Base-by-base conservation (phyloP, 768 basidiomycete species). In the Phlegmacium glaucopus region DNA sequence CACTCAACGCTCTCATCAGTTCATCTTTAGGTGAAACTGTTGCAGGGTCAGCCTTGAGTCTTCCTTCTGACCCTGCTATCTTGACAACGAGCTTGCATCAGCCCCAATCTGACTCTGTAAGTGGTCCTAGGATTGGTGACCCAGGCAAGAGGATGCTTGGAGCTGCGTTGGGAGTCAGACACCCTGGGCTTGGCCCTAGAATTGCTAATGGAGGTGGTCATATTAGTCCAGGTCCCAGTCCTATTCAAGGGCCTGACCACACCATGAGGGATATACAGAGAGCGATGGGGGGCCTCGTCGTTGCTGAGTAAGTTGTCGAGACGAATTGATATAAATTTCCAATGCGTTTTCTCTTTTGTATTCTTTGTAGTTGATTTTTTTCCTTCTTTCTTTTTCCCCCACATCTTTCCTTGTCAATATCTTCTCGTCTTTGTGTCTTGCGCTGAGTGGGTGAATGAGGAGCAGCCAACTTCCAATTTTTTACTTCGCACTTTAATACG, bases 131-230 rank as follows among this genome's bases (percentile, higher is more conserved):
- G 59, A 90, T 93, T 56, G 90, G 90, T 29, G 88, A 93, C 65
- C 87, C 90, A 27, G 90, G 87, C 34, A 90, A 89, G 71, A 76
- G 90, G 59, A 93, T 93, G 90, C 75, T 93, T 17, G 91, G 89
- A 35, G 85, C 85, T 45, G 90, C 90, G 27, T 72, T 93, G 47
- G 91, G 90, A 38, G 77, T 92, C 50, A 78, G 90, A 67, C 89
- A 90, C 66, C 90, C 90, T 26, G 76, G 77, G 32, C 70, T 90
- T 49, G 78, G 77, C 16, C 81, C 83, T 30, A 78, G 88, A 53
- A 62, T 80, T 43, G 63, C 85, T 55, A 75, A 70, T 40, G 66
- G 66, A 17, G 63, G 57, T 49, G 63, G 63, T 26, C 55, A 42
- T 40, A 54, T 53, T 44, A 69, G 66, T 43, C 56, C 64, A 9